Evolutionary conservation across 2,329 filamentous ascomycete genomes (phyloP), one percentile per base, ranked within the genome.

Genomic region (Teratosphaeria gauchensis): DNA sequence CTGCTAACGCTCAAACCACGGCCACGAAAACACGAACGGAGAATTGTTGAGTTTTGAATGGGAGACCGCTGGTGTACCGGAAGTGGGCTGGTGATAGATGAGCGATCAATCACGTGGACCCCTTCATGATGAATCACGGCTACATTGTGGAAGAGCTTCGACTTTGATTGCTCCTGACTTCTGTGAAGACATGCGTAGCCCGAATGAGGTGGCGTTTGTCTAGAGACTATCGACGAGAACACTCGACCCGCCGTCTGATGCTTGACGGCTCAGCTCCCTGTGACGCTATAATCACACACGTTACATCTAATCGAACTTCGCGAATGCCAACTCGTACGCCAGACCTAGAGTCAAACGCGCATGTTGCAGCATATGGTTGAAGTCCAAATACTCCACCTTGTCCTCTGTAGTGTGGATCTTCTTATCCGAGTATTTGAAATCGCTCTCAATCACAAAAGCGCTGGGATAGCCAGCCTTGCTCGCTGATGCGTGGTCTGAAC

Each of bases 291-390:
- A 5, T 2, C 42, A 48, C 42, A 48, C 9, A n/a, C 42, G 24
- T 19, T 4, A 48, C 4, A 16, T 42, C 32, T 53, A 76, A 59
- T 81, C 76, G 65, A 92, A 89, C 60, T 88, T 79, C 21, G 89
- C 84, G 76, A 89, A 89, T 9, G 86, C 90, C 61, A 95, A 81
- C 77, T 96, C 91, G 68, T 92, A 92, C 4, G 86, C 89, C 65
- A 95, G 81, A 4, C 87, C 89, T 33, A 95, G 78, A 1, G 90
- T 94, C 80, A 96, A 82, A 71, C 85, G 87, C 24, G 89, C 90
- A 74, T 96, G 91, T 76, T 96, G 86, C 35, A 94, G 80, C 90
- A 96, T 95, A 73, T 96, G 91, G 71, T 92, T 85, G 71, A 95
- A 95, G 66, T 85, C 87, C 42, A 90, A 75, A 63, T 84, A 86